Evolutionary conservation across 2,329 filamentous ascomycete species (phyloP).

Genomic region (Microcyclospora pomicola): DNA sequence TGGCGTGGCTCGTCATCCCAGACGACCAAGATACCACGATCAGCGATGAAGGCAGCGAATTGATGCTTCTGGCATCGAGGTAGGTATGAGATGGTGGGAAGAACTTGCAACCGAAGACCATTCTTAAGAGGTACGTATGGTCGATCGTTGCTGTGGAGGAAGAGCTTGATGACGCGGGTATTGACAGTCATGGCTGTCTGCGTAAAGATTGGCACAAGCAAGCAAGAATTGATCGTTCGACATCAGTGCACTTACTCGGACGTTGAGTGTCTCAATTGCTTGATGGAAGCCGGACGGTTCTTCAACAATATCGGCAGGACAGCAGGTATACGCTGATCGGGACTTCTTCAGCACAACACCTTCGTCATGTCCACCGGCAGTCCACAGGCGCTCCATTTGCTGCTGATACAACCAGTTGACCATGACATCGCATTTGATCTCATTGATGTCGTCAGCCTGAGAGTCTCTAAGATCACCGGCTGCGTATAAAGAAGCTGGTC

Average conservation of each 20-base stretch:
- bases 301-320: slow-evolving; percentile 33
- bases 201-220: slow-evolving; percentile 4
- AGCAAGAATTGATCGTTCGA: too few species aligned
- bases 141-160: slow-evolving; percentile 37
- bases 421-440: slow-evolving; percentile 48
- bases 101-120: slow-evolving; percentile 47
- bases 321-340: slow-evolving; percentile 38
- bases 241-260: slow-evolving; percentile 31
- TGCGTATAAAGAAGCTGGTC: slow-evolving; percentile 24
- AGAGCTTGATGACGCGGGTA: slow-evolving; percentile 48
- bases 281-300: slow-evolving; percentile 37
- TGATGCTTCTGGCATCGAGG: slow-evolving; percentile 50
- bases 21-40: slow-evolving; percentile 44
- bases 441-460: slow-evolving; percentile 32
- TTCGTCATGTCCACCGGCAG: slow-evolving; percentile 33
- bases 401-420: slow-evolving; percentile 50
- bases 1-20: slow-evolving; percentile 50
- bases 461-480: slow-evolving; percentile 25
- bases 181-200: slow-evolving; percentile 56
- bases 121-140: slow-evolving; percentile 45
- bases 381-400: slow-evolving; percentile 44
- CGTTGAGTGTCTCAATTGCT: slow-evolving; percentile 37
- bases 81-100: slow-evolving; percentile 43
- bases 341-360: slow-evolving; percentile 43
- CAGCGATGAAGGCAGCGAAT: slow-evolving; percentile 50